phyloP scores from a whole-genome alignment of 164 flowering plant genomes.

The Berberis thunbergii region DNA sequence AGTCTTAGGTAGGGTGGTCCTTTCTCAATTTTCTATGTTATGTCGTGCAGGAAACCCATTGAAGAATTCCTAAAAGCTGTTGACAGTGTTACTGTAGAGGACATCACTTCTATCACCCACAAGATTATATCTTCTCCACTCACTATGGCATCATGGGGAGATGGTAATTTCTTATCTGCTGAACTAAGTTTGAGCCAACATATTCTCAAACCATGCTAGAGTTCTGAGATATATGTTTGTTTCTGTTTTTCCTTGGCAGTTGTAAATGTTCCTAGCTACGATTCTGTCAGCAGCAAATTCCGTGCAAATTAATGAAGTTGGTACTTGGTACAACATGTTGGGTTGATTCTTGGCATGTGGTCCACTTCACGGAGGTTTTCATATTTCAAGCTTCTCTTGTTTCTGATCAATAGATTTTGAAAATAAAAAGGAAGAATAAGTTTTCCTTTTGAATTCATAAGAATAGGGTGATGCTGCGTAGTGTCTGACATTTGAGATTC shows the following conservation, averaged over 20 bases:
- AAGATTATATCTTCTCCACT: conserved; percentile 69
- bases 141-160: conserved; percentile 93
- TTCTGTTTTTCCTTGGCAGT: conserved; percentile 35
- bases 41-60: conserved; percentile 24
- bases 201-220: neutral
- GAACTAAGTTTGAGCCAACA: neutral
- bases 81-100: conserved; percentile 53
- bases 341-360: neutral
- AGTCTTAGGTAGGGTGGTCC: neutral
- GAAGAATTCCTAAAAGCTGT: conserved; percentile 59
- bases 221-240: neutral
- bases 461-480: neutral
- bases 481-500: neutral
- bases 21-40: neutral
- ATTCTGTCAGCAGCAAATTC: conserved; percentile 58
- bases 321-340: neutral
- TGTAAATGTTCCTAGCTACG: conserved; percentile 60
- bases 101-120: conserved; percentile 43
- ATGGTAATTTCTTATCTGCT: conserved; percentile 37
- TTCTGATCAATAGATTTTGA: neutral
- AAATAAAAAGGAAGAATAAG: neutral
- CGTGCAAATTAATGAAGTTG: conserved; percentile 22
- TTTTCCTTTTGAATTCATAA: neutral
- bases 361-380: neutral
- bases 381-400: neutral